Base-by-base conservation (phyloP, 345 rosid species). In the Populus pruinosa region DNA sequence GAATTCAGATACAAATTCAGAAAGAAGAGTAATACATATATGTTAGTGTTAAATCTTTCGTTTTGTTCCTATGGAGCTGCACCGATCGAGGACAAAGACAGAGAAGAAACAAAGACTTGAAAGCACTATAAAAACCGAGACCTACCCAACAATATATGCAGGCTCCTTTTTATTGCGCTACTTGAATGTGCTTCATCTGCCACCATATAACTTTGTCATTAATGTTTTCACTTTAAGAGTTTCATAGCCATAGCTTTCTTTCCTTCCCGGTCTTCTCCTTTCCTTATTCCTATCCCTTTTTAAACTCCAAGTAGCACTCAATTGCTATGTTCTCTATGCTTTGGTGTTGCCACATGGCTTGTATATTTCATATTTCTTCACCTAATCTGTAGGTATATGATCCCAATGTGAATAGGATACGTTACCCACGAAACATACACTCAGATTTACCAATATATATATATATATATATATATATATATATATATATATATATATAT, bases 151-250 rank as follows among this genome's bases (percentile, higher is more conserved):
- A 70, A 85, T 53, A 41, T 21, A 36, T 83, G 83, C 78, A 82
- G 68, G 59, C 78, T 86, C 73, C 91, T 85, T 88, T 91, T 93
- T 89, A 93, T 90, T 91, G 87, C 95, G 82, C 88, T 85, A 80
- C 89, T 91, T 93, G 91, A 91, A 90, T 94, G 90, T 89, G 71
- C 78, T 41, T 41, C 44, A 91, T 86, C 99, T 95, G 94, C 92
- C 95, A 80, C 87, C 88, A 71, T 72, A 67, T 76, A 66, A 69
- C 86, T 87, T 80, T 71, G 77, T 83, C 84, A 86, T 90, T 87
- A 88, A 83, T 91, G 76, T 76, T 78, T 38, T 67, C 50, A 5
- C 69, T 71, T 69, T 72, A 20, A 23, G 8, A 35, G 64, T 68
- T 74, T 62, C 17, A 49, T 44, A 14, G 69, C 74, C 76, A 39